These are phyloP conservation scores for Melampsora medusae DNA, from an alignment of 1,284 basidiomycete genomes.

Conservation along the genomic window DNA sequence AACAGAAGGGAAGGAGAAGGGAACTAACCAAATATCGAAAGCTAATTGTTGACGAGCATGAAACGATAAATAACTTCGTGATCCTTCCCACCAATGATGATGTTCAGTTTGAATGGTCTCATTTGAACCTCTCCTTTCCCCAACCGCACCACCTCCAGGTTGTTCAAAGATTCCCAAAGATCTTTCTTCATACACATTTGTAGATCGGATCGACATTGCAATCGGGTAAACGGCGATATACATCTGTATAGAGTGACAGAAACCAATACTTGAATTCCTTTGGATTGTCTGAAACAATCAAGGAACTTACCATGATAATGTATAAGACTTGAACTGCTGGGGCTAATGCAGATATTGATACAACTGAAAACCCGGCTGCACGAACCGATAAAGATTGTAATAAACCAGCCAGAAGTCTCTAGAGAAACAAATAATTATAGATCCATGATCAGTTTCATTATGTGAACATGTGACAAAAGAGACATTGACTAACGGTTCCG, in stretches of 20 bases:
- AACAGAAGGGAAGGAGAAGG: neutral
- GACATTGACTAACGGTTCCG: slow-evolving; percentile 61
- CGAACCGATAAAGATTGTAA: slow-evolving; percentile 66
- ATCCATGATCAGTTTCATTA: neutral
- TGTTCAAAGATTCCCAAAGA: slow-evolving; percentile 50
- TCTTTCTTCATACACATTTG: slow-evolving; percentile 92
- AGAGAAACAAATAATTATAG: slow-evolving; percentile 49
- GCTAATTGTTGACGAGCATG: slow-evolving; percentile 54
- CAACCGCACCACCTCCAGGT: slow-evolving; percentile 12
- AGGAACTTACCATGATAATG: slow-evolving; percentile 73
- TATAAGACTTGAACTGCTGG: slow-evolving; percentile 68
- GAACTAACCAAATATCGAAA: slow-evolving; percentile 46
- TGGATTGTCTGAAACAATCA: slow-evolving; percentile 57
- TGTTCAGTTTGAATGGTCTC: too few species aligned
- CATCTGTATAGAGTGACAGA: slow-evolving; percentile 47
- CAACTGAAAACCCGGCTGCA: slow-evolving; percentile 63
- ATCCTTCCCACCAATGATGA: slow-evolving; percentile 48
- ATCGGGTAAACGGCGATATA: slow-evolving; percentile 59
- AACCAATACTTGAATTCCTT: slow-evolving; percentile 24
- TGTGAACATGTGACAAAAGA: slow-evolving; percentile 52
- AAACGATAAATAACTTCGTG: slow-evolving; percentile 50
- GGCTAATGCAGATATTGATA: slow-evolving; percentile 48
- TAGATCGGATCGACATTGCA: slow-evolving; percentile 78
- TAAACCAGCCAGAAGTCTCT: slow-evolving; percentile 57
- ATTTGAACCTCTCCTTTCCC: slow-evolving; percentile 19